phyloP scores from a whole-genome alignment of 2,329 filamentous ascomycete genomes.

The Aspergillus flavus region DNA sequence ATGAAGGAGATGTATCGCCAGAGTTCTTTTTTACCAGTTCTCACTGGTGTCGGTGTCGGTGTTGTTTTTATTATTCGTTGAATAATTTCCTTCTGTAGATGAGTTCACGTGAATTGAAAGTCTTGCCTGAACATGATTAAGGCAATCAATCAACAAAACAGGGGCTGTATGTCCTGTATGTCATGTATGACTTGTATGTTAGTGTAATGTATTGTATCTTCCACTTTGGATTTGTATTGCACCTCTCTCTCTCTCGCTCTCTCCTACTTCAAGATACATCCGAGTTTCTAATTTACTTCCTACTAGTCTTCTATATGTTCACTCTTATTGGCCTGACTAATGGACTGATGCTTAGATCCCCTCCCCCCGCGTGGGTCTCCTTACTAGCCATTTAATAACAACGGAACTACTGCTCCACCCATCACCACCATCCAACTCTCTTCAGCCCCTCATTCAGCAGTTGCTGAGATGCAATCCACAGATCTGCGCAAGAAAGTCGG shows the following conservation, averaged over 20 bases:
- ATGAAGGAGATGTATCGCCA: background rate
- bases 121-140: no score
- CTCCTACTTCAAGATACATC: no score
- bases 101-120: no score
- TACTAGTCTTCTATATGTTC: no score
- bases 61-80: background rate
- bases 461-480: slow-evolving; percentile 21
- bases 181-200: no score
- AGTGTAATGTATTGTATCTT: no score
- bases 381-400: background rate
- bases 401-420: background rate
- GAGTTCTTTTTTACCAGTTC: background rate
- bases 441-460: background rate
- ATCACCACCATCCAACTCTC: background rate
- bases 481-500: slow-evolving; percentile 36
- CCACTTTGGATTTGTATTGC: no score
- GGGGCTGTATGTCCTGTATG: no score
- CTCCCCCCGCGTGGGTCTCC: background rate
- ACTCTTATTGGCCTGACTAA: background rate
- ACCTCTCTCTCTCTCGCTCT: background rate
- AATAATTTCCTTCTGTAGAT: no score
- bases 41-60: background rate
- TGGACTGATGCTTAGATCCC: background rate
- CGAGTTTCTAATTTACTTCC: no score
- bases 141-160: no score